Evolutionary conservation across 345 rosid genomes (phyloP), one percentile per base, ranked within the genome.

Genomic region (Salix udensis): DNA sequence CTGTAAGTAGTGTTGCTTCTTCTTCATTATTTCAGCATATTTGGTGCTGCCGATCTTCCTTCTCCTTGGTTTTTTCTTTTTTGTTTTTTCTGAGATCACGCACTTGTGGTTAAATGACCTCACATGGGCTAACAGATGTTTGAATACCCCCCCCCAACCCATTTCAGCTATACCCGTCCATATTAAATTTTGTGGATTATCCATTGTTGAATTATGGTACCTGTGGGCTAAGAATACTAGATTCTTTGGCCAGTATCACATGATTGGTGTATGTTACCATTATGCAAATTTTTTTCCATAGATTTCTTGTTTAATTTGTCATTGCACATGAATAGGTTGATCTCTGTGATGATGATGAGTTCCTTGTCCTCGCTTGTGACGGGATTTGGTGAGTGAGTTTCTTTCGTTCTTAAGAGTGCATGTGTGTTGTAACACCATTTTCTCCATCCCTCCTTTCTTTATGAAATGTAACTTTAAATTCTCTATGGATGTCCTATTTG

Each of bases 301-400:
- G 11, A 23, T 16, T 48, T 31, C 37, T 58, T 23, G 26, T 72
- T 18, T 42, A 5, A 16, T 14, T 37, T 44, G 30, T 42, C 23
- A 62, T 70, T 48, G 61, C 15, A 13, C 53, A 55, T 48, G 75
- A n/a, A 70, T 77, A 93, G 99, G 93, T 93, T 80, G 97, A 93
- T 82, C 97, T 96, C 68, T 93, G 98, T 53, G 94, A 91, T 53
- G 97, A 96, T 76, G 99, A 96, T 72, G 99, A 96, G 58, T 92
- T 96, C 75, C 68, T 93, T 74, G 91, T 96, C 71, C 89, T 96
- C 70, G 99, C 99, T 15, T 93, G 99, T 76, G 99, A 96, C 79
- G 99, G 99, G 78, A 87, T 96, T 78, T 96, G 98, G 99, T 96
- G 86, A 79, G 99, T 96, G 86, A 79, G 82, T 58, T 23, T 58